Base-by-base conservation (phyloP, 139 green algal genomes). In the Tetraselmis chui region DNA sequence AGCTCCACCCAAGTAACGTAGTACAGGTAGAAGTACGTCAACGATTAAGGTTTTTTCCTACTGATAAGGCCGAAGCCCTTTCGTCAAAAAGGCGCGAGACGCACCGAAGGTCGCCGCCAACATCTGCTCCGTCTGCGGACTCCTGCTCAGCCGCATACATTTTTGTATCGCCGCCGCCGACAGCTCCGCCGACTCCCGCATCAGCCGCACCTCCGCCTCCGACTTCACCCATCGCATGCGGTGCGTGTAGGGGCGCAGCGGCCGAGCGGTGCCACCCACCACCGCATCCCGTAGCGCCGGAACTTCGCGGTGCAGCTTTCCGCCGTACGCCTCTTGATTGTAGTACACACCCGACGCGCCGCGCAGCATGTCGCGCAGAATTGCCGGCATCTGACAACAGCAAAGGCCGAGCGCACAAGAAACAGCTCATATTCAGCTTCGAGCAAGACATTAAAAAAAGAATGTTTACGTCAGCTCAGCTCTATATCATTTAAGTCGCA, bases 71-170 rank as follows among this genome's bases (percentile, higher is more conserved):
- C n/a, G n/a, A n/a, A n/a, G n/a, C n/a, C n/a, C n/a, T n/a, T n/a
- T n/a, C n/a, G n/a, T n/a, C n/a, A n/a, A n/a, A n/a, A n/a, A n/a
- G n/a, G n/a, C n/a, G n/a, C n/a, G n/a, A n/a, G 45, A 2, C 2
- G 75, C 11, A 90, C 87, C 91, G 83, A 96, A 97, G n/a, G 77
- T 30, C 1, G 93, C 89, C 1, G 89, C 91, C 59, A 97, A 78
- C 32, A 78, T 29, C 23, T 88, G 83, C 87, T 97, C 93, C 0
- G 81, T 59, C 25, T 94, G 82, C 23, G 86, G 87, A 0, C 87
- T 82, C 18, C 59, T 76, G 0, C 86, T 90, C 0, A 81, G 27
- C 28, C 77, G 81, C 77, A 96, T 95, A 87, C 89, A 94, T 2
- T 83, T 75, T 26, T 31, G 78, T 76, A 96, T 86, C 23, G 86